Percentiles rank a stretch among this genome's conserved stretches.
These are phyloP conservation scores for Fusarium sp. DNA, from an alignment of 2,329 filamentous ascomycete genomes.

Conservation along the genomic window DNA sequence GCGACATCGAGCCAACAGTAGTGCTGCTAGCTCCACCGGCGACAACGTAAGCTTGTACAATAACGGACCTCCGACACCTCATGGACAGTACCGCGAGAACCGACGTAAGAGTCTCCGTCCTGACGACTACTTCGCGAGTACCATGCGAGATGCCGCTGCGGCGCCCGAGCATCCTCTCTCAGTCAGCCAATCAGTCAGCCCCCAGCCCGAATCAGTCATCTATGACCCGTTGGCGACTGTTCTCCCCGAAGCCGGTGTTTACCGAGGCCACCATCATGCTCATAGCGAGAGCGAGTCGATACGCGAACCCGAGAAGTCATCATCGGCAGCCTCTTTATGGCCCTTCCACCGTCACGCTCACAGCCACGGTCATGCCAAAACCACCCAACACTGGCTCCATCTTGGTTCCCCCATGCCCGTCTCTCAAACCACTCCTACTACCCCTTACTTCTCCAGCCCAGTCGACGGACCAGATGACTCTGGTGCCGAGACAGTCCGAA, in stretches of 20 bases:
- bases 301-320: slow-evolving; percentile 37
- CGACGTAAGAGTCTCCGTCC: slow-evolving; percentile 63
- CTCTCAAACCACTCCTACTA: slow-evolving; percentile 47
- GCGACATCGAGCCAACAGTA: slow-evolving; percentile 68
- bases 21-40: slow-evolving; percentile 70
- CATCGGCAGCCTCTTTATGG: slow-evolving; percentile 40
- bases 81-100: slow-evolving; percentile 58
- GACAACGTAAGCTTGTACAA: slow-evolving; percentile 61
- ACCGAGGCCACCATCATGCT: slow-evolving; percentile 38
- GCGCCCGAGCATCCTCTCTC: slow-evolving; percentile 38
- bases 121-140: slow-evolving; percentile 63
- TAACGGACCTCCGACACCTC: slow-evolving; percentile 58
- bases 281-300: slow-evolving; percentile 41
- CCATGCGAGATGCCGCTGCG: slow-evolving; percentile 47
- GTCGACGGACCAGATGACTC: slow-evolving; percentile 56
- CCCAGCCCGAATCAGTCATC: slow-evolving; percentile 41
- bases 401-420: slow-evolving; percentile 43
- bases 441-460: slow-evolving; percentile 49
- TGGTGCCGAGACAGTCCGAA: slow-evolving; percentile 46
- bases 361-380: slow-evolving; percentile 54
- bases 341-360: slow-evolving; percentile 52
- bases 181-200: slow-evolving; percentile 38
- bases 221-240: slow-evolving; percentile 55
- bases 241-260: slow-evolving; percentile 42
- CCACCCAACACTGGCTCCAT: slow-evolving; percentile 51